These are phyloP conservation scores for Geotrichum australiense DNA, from an alignment of 1,139 yeast genomes.

Conservation along the genomic window DNA sequence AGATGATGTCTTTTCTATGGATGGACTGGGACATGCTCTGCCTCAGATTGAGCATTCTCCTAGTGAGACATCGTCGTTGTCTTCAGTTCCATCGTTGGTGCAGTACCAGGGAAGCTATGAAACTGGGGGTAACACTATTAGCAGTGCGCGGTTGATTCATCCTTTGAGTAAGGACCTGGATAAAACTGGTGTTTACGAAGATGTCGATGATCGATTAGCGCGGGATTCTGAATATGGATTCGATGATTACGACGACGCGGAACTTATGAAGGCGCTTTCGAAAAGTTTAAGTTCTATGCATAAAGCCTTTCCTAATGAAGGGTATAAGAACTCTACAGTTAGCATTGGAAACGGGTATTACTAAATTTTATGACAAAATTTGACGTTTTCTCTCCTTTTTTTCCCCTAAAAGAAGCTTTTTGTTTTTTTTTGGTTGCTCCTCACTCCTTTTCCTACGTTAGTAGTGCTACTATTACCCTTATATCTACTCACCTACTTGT, in stretches of 20 bases:
- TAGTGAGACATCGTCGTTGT: constrained; percentile 17
- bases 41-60: constrained; percentile 18
- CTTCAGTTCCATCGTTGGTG: constrained; percentile 28
- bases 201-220: background rate
- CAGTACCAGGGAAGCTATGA: constrained; percentile 17
- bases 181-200: background rate
- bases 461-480: background rate
- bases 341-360: background rate
- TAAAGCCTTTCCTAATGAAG: background rate
- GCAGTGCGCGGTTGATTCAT: background rate
- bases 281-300: background rate
- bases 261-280: constrained; percentile 5
- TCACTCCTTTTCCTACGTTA: constrained; percentile 23
- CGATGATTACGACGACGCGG: constrained; percentile 10
- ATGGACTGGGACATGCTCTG: constrained; percentile 21
- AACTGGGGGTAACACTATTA: background rate
- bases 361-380: background rate
- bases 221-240: constrained; percentile 4
- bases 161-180: constrained; percentile 3
- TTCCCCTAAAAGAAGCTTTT: background rate
- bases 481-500: too few species aligned
- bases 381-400: constrained; percentile 4
- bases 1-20: constrained; percentile 28
- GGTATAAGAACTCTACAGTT: background rate
- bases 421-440: background rate